These are phyloP conservation scores for Limonium bicolor DNA, from an alignment of 148 eudicot genomes.

Conservation along the genomic window DNA sequence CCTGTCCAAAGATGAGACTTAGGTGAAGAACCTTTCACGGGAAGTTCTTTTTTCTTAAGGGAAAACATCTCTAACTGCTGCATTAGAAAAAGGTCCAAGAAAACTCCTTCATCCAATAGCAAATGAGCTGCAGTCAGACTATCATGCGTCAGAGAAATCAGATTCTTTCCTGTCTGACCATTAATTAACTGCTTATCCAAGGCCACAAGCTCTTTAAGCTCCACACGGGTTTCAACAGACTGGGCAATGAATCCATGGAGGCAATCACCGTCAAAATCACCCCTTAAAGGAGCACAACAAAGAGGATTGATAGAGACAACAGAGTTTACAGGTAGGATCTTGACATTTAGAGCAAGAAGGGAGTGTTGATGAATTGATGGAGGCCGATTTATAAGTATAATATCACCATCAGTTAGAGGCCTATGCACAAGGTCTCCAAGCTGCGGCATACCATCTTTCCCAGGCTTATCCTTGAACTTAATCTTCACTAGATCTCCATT, in stretches of 20 bases:
- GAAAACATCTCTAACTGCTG: conserved; percentile 76
- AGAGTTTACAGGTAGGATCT: conserved; percentile 49
- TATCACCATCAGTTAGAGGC: conserved; percentile 73
- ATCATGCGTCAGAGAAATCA: conserved; percentile 69
- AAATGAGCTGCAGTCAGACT: conserved; percentile 78
- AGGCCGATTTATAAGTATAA: conserved; percentile 76
- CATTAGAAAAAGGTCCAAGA: conserved; percentile 30
- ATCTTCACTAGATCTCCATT: conserved; percentile 34
- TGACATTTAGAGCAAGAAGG: conserved; percentile 55
- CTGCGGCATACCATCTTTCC: too few relatives aligned
- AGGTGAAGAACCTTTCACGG: conserved; percentile 23
- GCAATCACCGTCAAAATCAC: conserved; percentile 95
- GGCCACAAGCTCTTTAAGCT: conserved; percentile 80
- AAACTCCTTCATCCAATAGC: conserved; percentile 47
- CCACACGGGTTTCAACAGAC: conserved; percentile 54
- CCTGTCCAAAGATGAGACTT: conserved; percentile 53
- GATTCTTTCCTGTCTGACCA: conserved; percentile 65
- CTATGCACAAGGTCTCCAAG: conserved; percentile 49
- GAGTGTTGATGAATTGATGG: conserved; percentile 95
- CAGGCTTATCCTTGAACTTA: too few relatives aligned
- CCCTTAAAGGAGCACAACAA: conserved; percentile 72
- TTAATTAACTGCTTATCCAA: conserved; percentile 49
- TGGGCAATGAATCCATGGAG: conserved; percentile 88
- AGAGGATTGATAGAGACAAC: conserved; percentile 79
- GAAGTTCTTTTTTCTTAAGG: conserved; percentile 19